Evolutionary conservation across 2,329 filamentous ascomycete species (phyloP).

Genomic region (Graphilbum ipis-grandicollis): DNA sequence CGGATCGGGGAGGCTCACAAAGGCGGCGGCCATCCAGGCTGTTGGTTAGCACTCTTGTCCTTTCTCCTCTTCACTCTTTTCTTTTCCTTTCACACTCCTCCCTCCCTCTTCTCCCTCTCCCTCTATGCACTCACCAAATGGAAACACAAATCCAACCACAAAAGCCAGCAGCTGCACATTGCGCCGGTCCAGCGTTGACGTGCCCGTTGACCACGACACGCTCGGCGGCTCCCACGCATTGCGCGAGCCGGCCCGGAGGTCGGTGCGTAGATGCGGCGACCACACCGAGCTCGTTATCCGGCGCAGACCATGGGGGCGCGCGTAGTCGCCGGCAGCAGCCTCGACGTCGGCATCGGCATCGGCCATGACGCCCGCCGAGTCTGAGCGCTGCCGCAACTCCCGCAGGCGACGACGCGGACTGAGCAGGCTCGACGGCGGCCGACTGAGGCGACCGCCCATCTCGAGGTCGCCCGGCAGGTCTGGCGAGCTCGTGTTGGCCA

Average conservation of each 20-base stretch:
- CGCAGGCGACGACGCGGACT: constrained; percentile 26
- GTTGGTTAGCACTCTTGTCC: constrained; percentile 2
- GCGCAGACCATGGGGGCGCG: constrained; percentile 16
- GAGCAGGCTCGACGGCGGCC: constrained; percentile 24
- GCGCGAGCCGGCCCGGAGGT: constrained; percentile 38
- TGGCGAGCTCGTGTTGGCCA: constrained; percentile 24
- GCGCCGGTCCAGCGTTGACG: constrained; percentile 39
- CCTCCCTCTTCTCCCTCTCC: background rate
- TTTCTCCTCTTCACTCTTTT: background rate
- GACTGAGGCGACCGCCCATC: no score
- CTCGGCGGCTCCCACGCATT: constrained; percentile 62
- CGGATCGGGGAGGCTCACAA: constrained; percentile 53
- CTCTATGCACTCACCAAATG: constrained; percentile 37
- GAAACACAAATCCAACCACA: constrained; percentile 60
- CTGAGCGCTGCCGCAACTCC: constrained; percentile 17
- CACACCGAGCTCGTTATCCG: constrained; percentile 46
- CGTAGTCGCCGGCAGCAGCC: constrained; percentile 10
- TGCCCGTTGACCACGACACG: constrained; percentile 43
- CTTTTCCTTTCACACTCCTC: no score
- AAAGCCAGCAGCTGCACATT: constrained; percentile 65
- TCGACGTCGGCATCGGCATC: constrained; percentile 15
- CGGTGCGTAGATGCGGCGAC: constrained; percentile 55
- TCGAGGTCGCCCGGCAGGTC: no score
- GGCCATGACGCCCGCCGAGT: constrained; percentile 27
- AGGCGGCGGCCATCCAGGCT: constrained; percentile 65